Base-by-base conservation (phyloP, 2,329 filamentous ascomycete genomes). In the Colletotrichum siamense region DNA sequence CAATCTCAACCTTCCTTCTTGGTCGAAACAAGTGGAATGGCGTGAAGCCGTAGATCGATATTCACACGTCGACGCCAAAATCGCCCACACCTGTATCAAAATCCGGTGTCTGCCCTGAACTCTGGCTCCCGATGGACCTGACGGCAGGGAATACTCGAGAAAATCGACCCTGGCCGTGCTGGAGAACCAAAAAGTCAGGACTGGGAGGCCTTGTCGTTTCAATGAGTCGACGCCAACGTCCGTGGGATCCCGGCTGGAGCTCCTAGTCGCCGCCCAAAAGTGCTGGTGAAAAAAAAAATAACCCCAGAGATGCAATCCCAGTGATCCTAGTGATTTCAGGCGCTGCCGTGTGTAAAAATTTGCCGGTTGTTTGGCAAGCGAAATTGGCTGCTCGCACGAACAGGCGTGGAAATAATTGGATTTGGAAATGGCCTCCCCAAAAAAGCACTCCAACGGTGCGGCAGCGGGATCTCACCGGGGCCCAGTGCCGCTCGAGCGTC, bases 211-310 rank as follows among this genome's bases (percentile, higher is more conserved):
- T 61, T 76, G 74, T 69, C 74, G 70, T 69, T 62, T 69, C 63
- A 65, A 73, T 74, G 70, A 69, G 73, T 76, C 73, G 59, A 73
- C 73, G 34, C 70, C 59, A 61, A 73, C 39, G 70, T 76, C 70
- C 49, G 73, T 76, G 74, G 34, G 74, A 62, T 55, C 70, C 70
- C 59, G 74, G 64, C 70, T 74, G 34, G 49, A 39, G 26, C 69
- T 66, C 74, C 65, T 76, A 73, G 74, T 76, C 70, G 44, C 71
- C 70, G 70, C 70, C 70, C 52, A 52, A 39, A 72, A 30, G 30
- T 61, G 59, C 22, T 66, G 32, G 28, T 62, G 49, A 22, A 59
- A 69, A 70, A 57, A 59, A 8, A 28, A n/a, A 22, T 22, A 61
- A 52, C 61, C 62, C 36, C 22, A 73, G 59, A 63, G 62, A 69